Percentiles rank a stretch among this genome's conserved stretches.
Evolutionary conservation across 2,329 filamentous ascomycete species (phyloP).

Genomic region (Fusarium subglutinans): DNA sequence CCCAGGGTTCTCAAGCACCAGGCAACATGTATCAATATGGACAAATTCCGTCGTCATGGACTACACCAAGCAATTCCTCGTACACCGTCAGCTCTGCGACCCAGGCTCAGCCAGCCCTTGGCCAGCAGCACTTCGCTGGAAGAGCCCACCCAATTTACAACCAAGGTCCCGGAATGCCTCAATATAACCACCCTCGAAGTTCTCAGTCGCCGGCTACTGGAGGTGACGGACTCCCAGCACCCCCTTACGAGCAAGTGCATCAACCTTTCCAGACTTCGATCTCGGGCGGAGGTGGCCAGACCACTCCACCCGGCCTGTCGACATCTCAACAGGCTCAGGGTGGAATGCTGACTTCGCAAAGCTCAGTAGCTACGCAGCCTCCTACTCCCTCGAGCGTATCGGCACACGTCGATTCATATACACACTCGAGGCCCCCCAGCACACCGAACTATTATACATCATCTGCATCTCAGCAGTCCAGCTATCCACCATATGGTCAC

Average conservation of each 20-base stretch:
- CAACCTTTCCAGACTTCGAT: conserved; percentile 71
- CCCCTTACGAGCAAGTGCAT: conserved; percentile 74
- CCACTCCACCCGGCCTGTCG: conserved; percentile 43
- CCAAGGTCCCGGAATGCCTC: conserved; percentile 59
- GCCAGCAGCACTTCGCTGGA: conserved; percentile 42
- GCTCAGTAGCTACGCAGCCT: conserved; percentile 52
- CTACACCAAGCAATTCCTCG: conserved; percentile 58
- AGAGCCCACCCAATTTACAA: conserved; percentile 54
- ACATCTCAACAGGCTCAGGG: conserved; percentile 43
- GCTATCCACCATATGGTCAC: conserved; percentile 56
- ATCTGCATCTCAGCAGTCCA: conserved; percentile 57
- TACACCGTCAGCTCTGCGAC: conserved; percentile 63
- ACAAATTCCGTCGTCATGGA: conserved; percentile 67
- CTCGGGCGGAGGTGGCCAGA: conserved; percentile 55
- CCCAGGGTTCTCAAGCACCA: conserved; percentile 65
- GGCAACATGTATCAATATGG: conserved; percentile 60
- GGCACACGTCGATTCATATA: conserved; percentile 68
- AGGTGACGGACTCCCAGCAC: conserved; percentile 70
- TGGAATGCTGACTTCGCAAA: conserved; percentile 43
- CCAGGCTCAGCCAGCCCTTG: conserved; percentile 42
- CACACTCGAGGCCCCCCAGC: conserved; percentile 60
- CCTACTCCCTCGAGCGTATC: conserved; percentile 61
- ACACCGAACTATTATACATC: conserved; percentile 70
- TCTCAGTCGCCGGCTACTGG: conserved; percentile 61
- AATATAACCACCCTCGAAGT: conserved; percentile 45